Base-by-base conservation (phyloP, 2,329 filamentous ascomycete genomes). In the Exophiala spinifera region DNA sequence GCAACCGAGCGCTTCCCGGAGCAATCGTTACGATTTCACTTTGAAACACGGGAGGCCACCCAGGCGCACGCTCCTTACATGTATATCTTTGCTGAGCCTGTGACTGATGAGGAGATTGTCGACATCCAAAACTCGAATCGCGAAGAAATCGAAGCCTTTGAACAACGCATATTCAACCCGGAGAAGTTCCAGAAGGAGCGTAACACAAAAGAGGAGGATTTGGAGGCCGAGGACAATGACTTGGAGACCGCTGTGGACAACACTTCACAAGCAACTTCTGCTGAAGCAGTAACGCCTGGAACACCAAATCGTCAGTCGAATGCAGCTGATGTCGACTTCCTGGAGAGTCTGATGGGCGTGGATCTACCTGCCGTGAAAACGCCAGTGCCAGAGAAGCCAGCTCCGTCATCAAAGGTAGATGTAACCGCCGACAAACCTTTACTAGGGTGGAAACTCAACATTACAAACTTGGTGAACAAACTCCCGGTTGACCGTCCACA, bases 11-110 rank as follows among this genome's bases (percentile, higher is more conserved):
- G 80, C 60, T 97, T 86, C 65, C 94, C 94, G 0, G 77, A 86
- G 40, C 63, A 79, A 69, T 89, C 89, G 1, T 74, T 96, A 4
- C 86, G 91, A 10, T 69, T 96, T 34, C 86, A 91, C 68, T 86
- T 96, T 55, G 91, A 96, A 69, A 88, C 91, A 1, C 81, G 89
- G 55, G 75, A 80, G 51, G 66, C 66, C 10, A 74, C 75, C 1
- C 40, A 63, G 36, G 49, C 46, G 8, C 51, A 53, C 14, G 40
- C 76, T 6, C 81, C 87, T 0, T 84, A 87, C 64, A 91, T 96
- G 82, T 92, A 95, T 66, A 83, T 97, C 49, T 95, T 96, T 66
- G 91, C 86, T 13, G 87, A 95, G 69, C 91, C 94, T 3, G 85
- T 97, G 49, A 81, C 81, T 0, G 80, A 88, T 4, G 79, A 85